A percentile compares a stretch with the other conserved stretches of the same genome.
Evolutionary conservation across 495 filamentous ascomycete genomes (phyloP).

Genomic region (Thermothielavioides terrestris): DNA sequence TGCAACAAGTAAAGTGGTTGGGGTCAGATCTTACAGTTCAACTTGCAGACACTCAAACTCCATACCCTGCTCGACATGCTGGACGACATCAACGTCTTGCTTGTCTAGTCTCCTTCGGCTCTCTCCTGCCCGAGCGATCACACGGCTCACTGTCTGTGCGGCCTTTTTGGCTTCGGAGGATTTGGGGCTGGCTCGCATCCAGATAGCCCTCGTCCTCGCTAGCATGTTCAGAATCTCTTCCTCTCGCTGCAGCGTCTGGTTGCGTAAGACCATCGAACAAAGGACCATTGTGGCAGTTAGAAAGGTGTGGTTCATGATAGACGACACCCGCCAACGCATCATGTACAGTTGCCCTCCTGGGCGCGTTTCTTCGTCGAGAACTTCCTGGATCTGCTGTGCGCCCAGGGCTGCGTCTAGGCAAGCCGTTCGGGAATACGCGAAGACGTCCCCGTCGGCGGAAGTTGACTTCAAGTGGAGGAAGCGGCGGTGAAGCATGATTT

Average conservation of each 20-base stretch:
- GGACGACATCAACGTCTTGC: too few relatives aligned
- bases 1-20: too few relatives aligned
- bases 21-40: too few relatives aligned
- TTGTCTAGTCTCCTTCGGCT: too few relatives aligned
- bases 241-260: not conserved
- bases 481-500: constrained; percentile 26
- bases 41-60: too few relatives aligned
- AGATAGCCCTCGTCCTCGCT: not conserved
- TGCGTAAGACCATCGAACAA: constrained; percentile 13
- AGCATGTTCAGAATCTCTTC: not conserved
- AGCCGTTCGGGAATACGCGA: constrained; percentile 25
- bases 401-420: constrained; percentile 30
- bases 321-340: constrained; percentile 24
- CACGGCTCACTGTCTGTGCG: not conserved
- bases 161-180: not conserved
- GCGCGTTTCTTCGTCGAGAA: constrained; percentile 24
- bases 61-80: too few relatives aligned
- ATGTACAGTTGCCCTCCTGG: constrained; percentile 19
- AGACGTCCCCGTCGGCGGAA: not conserved
- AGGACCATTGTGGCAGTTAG: constrained; percentile 34
- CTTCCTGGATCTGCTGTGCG: constrained; percentile 30
- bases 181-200: not conserved
- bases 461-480: constrained; percentile 8
- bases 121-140: not conserved
- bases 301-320: constrained; percentile 28